Evolutionary conservation across 805 yeast genomes (phyloP), one percentile per base, ranked within the genome.

Genomic region (Hemisphaericaspora nanyangensis): DNA sequence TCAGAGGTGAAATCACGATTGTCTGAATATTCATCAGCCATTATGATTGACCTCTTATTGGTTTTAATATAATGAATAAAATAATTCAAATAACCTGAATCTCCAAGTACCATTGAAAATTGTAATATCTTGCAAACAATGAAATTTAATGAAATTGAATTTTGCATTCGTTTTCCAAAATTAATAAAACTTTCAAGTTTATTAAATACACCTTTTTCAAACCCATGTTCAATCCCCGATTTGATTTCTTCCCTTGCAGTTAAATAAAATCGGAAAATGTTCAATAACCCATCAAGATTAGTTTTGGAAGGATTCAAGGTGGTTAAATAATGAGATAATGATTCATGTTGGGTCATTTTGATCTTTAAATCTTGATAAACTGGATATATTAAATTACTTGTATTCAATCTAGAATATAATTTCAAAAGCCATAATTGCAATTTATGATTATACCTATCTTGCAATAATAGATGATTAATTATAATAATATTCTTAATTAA

Each of bases 271-370:
- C 65, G 55, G 32, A 63, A 64, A 5, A 72, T 63, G 17, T 56
- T 49, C 10, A 65, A 45, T 27, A 61, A 43, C 26, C 47, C 50
- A n/a, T 65, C 53, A 7, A 78, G 48, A 18, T 65, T 61, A 2
- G 57, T 51, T 12, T 67, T 60, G 2, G 64, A 49, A 0, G 86
- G 85, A 28, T 53, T 56, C 1, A 70, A 45, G 0, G 77, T 53
- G 1, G 80, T 65, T 18, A 69, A 47, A 19, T 39, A 59, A 45
- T 74, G 69, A 10, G 81, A 74, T 34, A 85, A 56, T 0, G 86
- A 75, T 51, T 90, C 96, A 36, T 72, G 67, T 59, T 91, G 98
- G 7, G 89, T 60, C 62, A 82, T 80, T 52, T 84, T 86, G 48
- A 88, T 75, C 27, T 79, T 76, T 37, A 90, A 58, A 1, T 66